Evolutionary conservation across 495 filamentous ascomycete genomes (phyloP).

Genomic region (Hyaloscypha bicolor): DNA sequence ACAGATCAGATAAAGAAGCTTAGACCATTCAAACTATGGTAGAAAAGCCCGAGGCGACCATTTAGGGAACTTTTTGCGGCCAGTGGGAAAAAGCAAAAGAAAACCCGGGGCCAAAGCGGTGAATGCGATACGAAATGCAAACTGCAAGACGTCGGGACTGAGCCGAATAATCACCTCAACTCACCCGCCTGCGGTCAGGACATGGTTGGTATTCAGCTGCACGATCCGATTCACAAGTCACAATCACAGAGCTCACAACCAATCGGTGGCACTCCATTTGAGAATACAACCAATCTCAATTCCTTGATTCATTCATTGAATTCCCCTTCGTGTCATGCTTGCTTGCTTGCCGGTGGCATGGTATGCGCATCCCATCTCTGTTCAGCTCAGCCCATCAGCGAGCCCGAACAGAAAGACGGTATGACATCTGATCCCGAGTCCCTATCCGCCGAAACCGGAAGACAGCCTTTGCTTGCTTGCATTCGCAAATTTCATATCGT

Average conservation of each 20-base stretch:
- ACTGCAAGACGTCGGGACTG: too few relatives aligned
- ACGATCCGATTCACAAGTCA: background rate
- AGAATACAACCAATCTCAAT: too few relatives aligned
- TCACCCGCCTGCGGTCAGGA: too few relatives aligned
- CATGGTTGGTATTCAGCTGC: too few relatives aligned
- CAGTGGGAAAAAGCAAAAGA: too few relatives aligned
- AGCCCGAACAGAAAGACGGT: background rate
- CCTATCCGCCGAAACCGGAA: background rate
- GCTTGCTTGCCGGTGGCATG: background rate
- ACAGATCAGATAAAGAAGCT: background rate
- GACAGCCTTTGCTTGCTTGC: background rate
- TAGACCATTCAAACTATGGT: too few relatives aligned
- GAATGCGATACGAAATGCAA: too few relatives aligned
- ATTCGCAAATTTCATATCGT: background rate
- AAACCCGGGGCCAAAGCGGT: too few relatives aligned
- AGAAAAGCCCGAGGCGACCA: too few relatives aligned
- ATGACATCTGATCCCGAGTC: background rate
- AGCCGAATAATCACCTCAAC: too few relatives aligned
- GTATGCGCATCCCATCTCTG: background rate
- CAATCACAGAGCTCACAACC: background rate
- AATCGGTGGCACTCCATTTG: background rate
- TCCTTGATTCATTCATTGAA: background rate
- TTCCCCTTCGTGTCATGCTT: slow-evolving; percentile 3
- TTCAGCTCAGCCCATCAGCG: background rate
- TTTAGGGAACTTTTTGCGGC: too few relatives aligned